These are phyloP conservation scores for Hypomyces perniciosus DNA, from an alignment of 2,329 filamentous ascomycete species.

Conservation along the genomic window DNA sequence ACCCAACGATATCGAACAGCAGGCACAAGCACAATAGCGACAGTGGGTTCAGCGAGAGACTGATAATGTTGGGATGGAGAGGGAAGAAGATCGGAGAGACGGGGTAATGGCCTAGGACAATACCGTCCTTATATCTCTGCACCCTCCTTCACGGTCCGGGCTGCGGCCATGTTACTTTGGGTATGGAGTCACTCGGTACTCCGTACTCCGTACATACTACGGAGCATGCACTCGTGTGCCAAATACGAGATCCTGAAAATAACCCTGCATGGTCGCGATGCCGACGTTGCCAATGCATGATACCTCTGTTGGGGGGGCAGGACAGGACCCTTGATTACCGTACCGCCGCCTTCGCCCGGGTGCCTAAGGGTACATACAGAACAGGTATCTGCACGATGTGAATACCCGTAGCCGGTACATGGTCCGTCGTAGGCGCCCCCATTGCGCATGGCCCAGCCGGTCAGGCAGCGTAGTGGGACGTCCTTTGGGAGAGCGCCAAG, in stretches of 20 bases:
- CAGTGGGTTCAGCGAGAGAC: slow-evolving; percentile 8
- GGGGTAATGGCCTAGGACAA: slow-evolving; percentile 7
- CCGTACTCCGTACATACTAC: neutral
- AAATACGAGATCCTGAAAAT: slow-evolving; percentile 16
- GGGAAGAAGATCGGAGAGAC: slow-evolving; percentile 1
- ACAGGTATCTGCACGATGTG: neutral
- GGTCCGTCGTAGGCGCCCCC: no score
- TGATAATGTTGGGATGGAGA: slow-evolving; percentile 11
- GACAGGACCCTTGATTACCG: neutral
- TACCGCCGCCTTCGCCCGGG: neutral
- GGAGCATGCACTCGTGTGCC: neutral
- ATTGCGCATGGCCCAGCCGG: no score
- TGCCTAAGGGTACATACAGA: neutral
- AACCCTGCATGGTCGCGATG: slow-evolving; percentile 13
- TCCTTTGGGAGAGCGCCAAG: neutral
- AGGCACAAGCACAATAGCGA: slow-evolving; percentile 6
- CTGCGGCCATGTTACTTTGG: slow-evolving; percentile 5
- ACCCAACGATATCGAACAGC: slow-evolving; percentile 5
- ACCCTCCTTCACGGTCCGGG: neutral
- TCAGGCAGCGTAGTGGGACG: neutral
- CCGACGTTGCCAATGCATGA: neutral
- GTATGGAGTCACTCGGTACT: neutral
- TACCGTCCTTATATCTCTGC: slow-evolving; percentile 13
- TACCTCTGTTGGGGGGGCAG: neutral
- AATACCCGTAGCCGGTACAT: no score